Evolutionary conservation across 1,284 basidiomycete species (phyloP), one percentile per base, ranked within the genome.

Genomic region (Tylopilus sp.): DNA sequence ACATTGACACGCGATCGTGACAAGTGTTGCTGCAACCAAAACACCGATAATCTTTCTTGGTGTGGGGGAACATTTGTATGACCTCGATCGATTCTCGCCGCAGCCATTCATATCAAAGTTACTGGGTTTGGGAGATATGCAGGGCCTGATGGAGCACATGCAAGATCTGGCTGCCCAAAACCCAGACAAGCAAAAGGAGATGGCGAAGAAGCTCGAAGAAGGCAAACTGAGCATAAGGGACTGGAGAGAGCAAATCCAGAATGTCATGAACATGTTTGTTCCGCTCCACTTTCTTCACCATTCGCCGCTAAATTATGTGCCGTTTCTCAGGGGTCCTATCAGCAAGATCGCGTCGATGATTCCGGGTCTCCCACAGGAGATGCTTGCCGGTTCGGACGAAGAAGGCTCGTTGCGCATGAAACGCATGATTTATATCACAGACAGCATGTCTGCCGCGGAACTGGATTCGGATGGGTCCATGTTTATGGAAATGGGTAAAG

Each of bases 291-390:
- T 32, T 31, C 26, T 45, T 48, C 42, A 32, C 32, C n/a, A n/a
- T 32, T 47, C 33, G 43, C n/a, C 33, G 33, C 40, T 54, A 22
- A 66, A 20, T 54, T 41, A 41, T 41, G 11, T 6, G 19, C 22
- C 43, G 36, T 43, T 53, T 44, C 56, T 8, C 66, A 95, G 93
- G 90, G 96, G 96, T 24, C 95, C 96, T 6, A 84, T 99, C 53
- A 94, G 90, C 65, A 99, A 99, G 76, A 94, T 99, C 63, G 95
- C 96, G 15, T 94, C 92, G 20, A 99, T 99, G 94, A 99, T 99
- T 57, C 96, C 96, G 4, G 96, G 96, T 29, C 83, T 99, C 63
- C 90, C 93, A 17, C 88, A 91, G 59, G 92, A 93, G 37, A 78
- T 99, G 68, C 80, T 98, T 52, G 86, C 89, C 66, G 94, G 92